Evolutionary conservation across 1,284 basidiomycete genomes (phyloP).

Genomic region (Peniophora sp.): DNA sequence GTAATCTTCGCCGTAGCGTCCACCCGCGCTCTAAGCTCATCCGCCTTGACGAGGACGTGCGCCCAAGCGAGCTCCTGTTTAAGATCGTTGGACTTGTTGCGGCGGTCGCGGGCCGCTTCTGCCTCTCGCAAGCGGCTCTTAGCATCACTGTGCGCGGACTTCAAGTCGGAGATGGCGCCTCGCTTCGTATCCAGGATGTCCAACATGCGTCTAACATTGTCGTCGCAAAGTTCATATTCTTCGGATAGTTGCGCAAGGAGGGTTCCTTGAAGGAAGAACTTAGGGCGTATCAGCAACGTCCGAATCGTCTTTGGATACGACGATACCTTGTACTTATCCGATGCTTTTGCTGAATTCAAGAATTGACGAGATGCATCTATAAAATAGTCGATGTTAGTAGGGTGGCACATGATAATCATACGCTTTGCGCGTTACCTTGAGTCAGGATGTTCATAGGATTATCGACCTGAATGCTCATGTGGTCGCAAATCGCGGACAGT

Average conservation of each 20-base stretch:
- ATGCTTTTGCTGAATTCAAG: slow-evolving; percentile 73
- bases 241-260: slow-evolving; percentile 84
- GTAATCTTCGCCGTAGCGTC: slow-evolving; percentile 40
- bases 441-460: slow-evolving; percentile 95
- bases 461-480: slow-evolving; percentile 96
- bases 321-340: slow-evolving; percentile 86
- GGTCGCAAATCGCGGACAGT: slow-evolving; percentile 81
- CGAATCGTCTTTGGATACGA: not conserved
- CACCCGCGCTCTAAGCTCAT: slow-evolving; percentile 41
- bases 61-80: slow-evolving; percentile 88
- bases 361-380: slow-evolving; percentile 58
- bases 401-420: slow-evolving; percentile 9
- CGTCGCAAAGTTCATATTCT: slow-evolving; percentile 75
- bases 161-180: slow-evolving; percentile 69
- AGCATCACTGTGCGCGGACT: slow-evolving; percentile 52
- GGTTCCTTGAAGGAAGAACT: slow-evolving; percentile 95
- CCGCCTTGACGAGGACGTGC: slow-evolving; percentile 61
- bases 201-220: slow-evolving; percentile 62
- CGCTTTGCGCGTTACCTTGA: slow-evolving; percentile 67
- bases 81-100: slow-evolving; percentile 58
- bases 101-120: slow-evolving; percentile 63
- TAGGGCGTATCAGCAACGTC: no score
- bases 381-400: not conserved
- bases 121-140: slow-evolving; percentile 61
- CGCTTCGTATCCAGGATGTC: slow-evolving; percentile 61